Evolutionary conservation across 495 filamentous ascomycete species (phyloP).

Genomic region (Cercophora samala): DNA sequence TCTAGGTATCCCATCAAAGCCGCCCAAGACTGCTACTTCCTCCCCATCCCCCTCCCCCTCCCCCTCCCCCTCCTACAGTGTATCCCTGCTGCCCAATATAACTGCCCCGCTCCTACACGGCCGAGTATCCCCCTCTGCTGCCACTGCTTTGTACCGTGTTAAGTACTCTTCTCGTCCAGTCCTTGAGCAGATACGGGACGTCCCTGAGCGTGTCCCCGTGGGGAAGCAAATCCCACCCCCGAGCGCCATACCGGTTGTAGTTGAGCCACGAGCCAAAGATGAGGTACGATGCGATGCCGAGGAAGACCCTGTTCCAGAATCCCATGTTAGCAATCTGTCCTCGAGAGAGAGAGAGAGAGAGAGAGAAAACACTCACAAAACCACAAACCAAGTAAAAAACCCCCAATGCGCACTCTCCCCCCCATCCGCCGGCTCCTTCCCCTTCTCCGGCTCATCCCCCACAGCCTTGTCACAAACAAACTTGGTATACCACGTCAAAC

Average conservation of each 20-base stretch:
- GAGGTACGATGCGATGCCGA: conserved; percentile 81
- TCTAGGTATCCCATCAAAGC: not conserved
- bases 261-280: conserved; percentile 99
- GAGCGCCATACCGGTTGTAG: conserved; percentile 92
- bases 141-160: conserved; percentile 77
- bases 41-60: not conserved
- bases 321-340: conserved; percentile 13
- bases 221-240: conserved; percentile 93
- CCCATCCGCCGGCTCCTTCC: conserved; percentile 23
- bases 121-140: conserved; percentile 87
- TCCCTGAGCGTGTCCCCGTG: conserved; percentile 92
- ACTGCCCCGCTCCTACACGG: conserved; percentile 56
- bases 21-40: not conserved
- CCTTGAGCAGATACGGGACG: conserved; percentile 85
- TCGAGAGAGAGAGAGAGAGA: not conserved
- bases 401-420: conserved; percentile 62
- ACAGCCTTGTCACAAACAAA: conserved; percentile 67
- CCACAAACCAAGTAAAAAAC: conserved; percentile 95
- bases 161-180: conserved; percentile 75
- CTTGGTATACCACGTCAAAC: conserved; percentile 79
- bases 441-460: conserved; percentile 34
- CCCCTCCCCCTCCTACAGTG: not conserved
- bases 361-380: conserved; percentile 67
- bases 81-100: not conserved
- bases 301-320: conserved; percentile 62